These are phyloP conservation scores for Nematocida minor DNA, from an alignment of 371 early-diverging fungal genomes.

Conservation along the genomic window DNA sequence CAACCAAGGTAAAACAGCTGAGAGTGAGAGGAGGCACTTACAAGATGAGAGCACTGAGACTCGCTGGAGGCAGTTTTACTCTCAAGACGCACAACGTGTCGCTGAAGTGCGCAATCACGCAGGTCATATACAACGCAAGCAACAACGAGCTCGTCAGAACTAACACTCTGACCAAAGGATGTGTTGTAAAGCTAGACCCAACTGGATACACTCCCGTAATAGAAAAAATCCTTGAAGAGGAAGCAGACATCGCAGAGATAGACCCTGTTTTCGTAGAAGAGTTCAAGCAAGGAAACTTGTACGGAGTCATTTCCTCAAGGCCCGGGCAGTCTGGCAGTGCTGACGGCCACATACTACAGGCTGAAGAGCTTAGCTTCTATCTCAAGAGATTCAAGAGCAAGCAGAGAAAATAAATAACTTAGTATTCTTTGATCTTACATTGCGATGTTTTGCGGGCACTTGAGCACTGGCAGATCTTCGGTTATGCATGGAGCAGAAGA, in stretches of 20 bases:
- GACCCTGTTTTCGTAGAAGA: slow-evolving; percentile 82
- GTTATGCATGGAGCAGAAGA: too few species aligned
- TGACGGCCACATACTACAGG: slow-evolving; percentile 97
- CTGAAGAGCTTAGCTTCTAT: slow-evolving; percentile 93
- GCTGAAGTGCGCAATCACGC: slow-evolving; percentile 71
- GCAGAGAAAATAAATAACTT: slow-evolving; percentile 46
- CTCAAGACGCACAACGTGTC: slow-evolving; percentile 79
- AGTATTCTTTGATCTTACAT: not conserved
- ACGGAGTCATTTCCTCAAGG: slow-evolving; percentile 79
- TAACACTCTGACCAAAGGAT: slow-evolving; percentile 96
- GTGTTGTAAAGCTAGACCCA: slow-evolving; percentile 93
- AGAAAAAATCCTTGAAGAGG: slow-evolving; percentile 81
- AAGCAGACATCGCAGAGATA: slow-evolving; percentile 80
- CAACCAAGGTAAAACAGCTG: slow-evolving; percentile 81
- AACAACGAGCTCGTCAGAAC: slow-evolving; percentile 99
- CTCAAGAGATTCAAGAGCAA: slow-evolving; percentile 76
- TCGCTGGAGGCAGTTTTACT: slow-evolving; percentile 89
- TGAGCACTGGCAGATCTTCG: too few species aligned
- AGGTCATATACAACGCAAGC: slow-evolving; percentile 96
- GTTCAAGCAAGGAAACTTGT: slow-evolving; percentile 87
- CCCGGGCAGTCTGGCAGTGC: slow-evolving; percentile 96
- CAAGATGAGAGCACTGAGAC: slow-evolving; percentile 93
- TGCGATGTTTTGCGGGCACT: not conserved
- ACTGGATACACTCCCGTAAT: slow-evolving; percentile 96
- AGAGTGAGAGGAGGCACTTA: slow-evolving; percentile 95